Evolutionary conservation across 352 stramenopile species (phyloP).

Genomic region (Phytophthora pinifolia): DNA sequence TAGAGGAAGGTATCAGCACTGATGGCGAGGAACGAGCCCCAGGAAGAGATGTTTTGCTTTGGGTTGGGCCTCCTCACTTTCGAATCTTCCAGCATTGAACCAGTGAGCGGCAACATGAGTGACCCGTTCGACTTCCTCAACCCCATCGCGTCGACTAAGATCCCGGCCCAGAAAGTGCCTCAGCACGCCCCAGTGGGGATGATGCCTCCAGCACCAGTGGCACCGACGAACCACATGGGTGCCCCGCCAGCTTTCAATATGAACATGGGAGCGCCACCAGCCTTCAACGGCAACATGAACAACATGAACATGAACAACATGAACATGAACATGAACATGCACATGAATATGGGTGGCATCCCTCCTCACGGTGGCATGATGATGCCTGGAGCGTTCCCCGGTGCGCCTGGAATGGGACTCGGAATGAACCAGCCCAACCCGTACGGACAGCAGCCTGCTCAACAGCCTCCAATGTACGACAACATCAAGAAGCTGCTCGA

Average conservation of each 20-base stretch:
- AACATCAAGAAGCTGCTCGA: slow-evolving; percentile 83
- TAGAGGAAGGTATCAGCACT: background rate
- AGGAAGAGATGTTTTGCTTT: no score
- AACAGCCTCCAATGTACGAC: slow-evolving; percentile 69
- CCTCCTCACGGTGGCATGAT: slow-evolving; percentile 24
- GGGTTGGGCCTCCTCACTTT: slow-evolving; percentile 18
- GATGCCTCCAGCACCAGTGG: slow-evolving; percentile 35
- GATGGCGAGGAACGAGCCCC: background rate
- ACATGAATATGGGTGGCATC: slow-evolving; percentile 32
- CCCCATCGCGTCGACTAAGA: slow-evolving; percentile 73
- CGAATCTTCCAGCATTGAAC: slow-evolving; percentile 22
- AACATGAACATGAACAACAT: slow-evolving; percentile 9
- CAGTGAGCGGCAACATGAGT: slow-evolving; percentile 41
- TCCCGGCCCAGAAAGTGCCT: slow-evolving; percentile 36
- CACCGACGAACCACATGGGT: slow-evolving; percentile 28
- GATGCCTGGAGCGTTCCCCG: slow-evolving; percentile 25
- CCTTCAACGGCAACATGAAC: slow-evolving; percentile 10
- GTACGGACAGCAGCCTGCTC: slow-evolving; percentile 32
- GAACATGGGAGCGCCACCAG: slow-evolving; percentile 14
- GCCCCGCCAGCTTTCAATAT: slow-evolving; percentile 19
- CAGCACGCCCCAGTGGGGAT: slow-evolving; percentile 23
- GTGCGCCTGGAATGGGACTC: slow-evolving; percentile 22
- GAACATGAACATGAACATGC: no score
- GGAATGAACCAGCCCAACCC: slow-evolving; percentile 30
- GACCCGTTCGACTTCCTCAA: slow-evolving; percentile 78